phyloP scores from a whole-genome alignment of 2,329 filamentous ascomycete genomes.

The Fusarium sp. region DNA sequence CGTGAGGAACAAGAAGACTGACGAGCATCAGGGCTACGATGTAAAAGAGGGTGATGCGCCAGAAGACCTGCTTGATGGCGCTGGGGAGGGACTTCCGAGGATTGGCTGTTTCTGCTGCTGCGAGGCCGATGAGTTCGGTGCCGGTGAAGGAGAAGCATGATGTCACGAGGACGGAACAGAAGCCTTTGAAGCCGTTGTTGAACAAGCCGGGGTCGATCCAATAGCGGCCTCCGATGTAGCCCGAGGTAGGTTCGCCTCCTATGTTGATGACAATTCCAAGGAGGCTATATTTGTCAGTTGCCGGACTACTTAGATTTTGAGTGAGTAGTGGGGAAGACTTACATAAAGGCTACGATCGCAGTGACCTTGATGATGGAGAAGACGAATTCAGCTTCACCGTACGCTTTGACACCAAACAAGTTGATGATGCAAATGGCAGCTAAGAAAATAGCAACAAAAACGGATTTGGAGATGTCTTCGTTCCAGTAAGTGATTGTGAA shows the following conservation, averaged over 20 bases:
- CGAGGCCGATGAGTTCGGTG: conserved; percentile 78
- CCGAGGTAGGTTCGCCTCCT: conserved; percentile 75
- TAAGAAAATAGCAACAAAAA: conserved; percentile 87
- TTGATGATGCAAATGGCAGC: conserved; percentile 81
- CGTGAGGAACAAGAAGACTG: conserved; percentile 81
- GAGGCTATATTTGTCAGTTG: conserved; percentile 60
- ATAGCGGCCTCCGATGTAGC: conserved; percentile 81
- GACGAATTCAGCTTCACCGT: conserved; percentile 88
- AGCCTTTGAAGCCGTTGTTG: conserved; percentile 81
- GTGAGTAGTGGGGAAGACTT: conserved; percentile 49
- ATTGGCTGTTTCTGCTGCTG: conserved; percentile 80
- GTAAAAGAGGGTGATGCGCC: conserved; percentile 92
- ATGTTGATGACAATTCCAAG: conserved; percentile 86
- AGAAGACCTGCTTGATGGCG: conserved; percentile 95
- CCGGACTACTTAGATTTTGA: fast-evolving
- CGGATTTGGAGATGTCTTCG: conserved; percentile 68
- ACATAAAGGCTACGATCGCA: conserved; percentile 90
- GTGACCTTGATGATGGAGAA: conserved; percentile 88
- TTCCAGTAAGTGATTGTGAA: conserved; percentile 88
- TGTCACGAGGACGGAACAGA: conserved; percentile 79
- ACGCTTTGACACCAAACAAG: conserved; percentile 87
- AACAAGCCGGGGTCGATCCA: conserved; percentile 86
- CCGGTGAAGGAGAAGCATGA: conserved; percentile 80
- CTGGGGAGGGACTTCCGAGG: conserved; percentile 83
- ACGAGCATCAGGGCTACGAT: conserved; percentile 82